Base-by-base conservation (phyloP, 2,329 filamentous ascomycete species). In the Cryphonectria radicalis region DNA sequence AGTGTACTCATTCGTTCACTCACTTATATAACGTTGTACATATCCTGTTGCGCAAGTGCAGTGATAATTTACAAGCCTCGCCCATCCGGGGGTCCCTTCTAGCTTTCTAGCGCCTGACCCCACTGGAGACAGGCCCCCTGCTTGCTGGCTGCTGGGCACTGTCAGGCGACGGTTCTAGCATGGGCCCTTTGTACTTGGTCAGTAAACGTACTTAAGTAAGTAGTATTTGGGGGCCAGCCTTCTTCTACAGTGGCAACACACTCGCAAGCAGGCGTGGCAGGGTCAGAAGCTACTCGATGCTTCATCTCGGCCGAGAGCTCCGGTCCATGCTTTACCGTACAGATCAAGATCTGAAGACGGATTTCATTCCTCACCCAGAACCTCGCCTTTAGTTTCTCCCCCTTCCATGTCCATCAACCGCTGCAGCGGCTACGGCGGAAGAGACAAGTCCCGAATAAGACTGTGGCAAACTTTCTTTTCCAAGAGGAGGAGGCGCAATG, bases 101-200 rank as follows among this genome's bases (percentile, higher is more conserved):
- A 50, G 22, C 19, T 8, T 50, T n/a, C n/a, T 50, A n/a, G 46
- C 46, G 53, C n/a, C 53, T 7, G 53, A 17, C 53, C 53, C 25
- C 13, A 17, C 25, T 57, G 53, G 4, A 50, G 46, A 50, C 7
- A n/a, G 53, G n/a, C n/a, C 11, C n/a, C n/a, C 53, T 50, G 46
- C 19, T 19, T 50, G 46, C 22, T 50, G 46, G 46, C n/a, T 28
- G 50, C 50, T 32, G 3, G 32, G 32, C 32, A 37, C 37, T 40
- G 37, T 13, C 37, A 40, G 37, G 37, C 57, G 57, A 67, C 62
- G 70, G 67, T 69, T 67, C 55, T 46, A 32, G 69, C 69, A 17
- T 32, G 53, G 53, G 25, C 25, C 46, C 46, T n/a, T 22, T n/a
- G 46, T 50, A 50, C 3, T 50, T n/a, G 43, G 3, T 13, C 37